These are phyloP conservation scores for Neurospora sp. DNA, from an alignment of 495 filamentous ascomycete genomes.

Conservation along the genomic window DNA sequence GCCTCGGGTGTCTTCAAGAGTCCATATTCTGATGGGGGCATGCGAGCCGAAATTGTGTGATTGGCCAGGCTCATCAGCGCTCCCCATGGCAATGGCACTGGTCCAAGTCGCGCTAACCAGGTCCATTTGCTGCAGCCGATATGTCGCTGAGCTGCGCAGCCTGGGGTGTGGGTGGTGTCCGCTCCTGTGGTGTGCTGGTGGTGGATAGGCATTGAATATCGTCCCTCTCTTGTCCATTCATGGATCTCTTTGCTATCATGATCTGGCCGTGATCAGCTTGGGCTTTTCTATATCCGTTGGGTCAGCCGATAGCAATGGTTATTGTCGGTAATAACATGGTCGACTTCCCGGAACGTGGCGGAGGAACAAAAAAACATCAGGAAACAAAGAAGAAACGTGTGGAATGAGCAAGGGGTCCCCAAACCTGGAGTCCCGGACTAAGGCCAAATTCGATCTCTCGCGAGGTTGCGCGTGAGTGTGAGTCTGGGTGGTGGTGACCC, in stretches of 20 bases:
- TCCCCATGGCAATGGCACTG: constrained; percentile 25
- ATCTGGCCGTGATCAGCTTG: background rate
- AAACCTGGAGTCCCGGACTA: background rate
- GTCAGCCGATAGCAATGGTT: background rate
- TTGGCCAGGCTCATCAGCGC: constrained; percentile 16
- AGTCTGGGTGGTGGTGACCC: background rate
- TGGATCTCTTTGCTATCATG: background rate
- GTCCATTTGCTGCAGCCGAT: constrained; percentile 12
- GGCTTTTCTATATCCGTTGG: background rate
- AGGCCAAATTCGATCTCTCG: background rate
- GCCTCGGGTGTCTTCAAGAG: background rate
- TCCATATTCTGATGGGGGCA: constrained; percentile 6
- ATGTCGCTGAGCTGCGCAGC: constrained; percentile 5
- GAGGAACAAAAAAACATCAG: background rate
- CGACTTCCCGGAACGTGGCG: background rate
- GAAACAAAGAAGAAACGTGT: background rate
- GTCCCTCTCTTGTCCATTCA: background rate
- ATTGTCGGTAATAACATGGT: background rate
- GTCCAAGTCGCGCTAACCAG: constrained; percentile 31
- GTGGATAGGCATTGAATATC: background rate
- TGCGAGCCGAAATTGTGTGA: constrained; percentile 11
- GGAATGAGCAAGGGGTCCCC: background rate
- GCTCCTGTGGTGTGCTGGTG: background rate
- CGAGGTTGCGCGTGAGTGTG: background rate
- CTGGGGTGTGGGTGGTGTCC: background rate